phyloP scores from a whole-genome alignment of 2,329 filamentous ascomycete genomes.

The Monosporascus sp. region DNA sequence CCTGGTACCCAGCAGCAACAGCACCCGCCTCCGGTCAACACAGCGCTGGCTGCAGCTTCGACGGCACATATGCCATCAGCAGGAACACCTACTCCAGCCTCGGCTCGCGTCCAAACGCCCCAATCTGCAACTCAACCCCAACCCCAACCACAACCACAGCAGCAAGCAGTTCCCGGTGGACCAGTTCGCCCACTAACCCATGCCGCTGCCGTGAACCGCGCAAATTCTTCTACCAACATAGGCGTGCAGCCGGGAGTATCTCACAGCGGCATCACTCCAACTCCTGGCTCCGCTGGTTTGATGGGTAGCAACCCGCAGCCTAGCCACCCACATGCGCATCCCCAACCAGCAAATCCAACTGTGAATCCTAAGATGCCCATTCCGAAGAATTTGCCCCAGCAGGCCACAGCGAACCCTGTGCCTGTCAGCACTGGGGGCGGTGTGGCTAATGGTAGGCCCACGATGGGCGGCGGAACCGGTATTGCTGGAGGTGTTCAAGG shows the following conservation, averaged over 20 bases:
- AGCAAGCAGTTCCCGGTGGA: slow-evolving; percentile 13
- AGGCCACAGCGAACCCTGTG: slow-evolving; percentile 62
- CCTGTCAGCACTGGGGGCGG: slow-evolving; percentile 66
- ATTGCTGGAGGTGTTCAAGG: slow-evolving; percentile 77
- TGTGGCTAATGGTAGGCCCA: slow-evolving; percentile 66
- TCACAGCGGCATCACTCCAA: slow-evolving; percentile 13
- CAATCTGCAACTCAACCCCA: slow-evolving; percentile 26
- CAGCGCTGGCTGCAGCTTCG: slow-evolving; percentile 34
- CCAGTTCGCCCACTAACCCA: slow-evolving; percentile 20
- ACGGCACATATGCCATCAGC: slow-evolving; percentile 32
- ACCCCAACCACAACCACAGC: neutral
- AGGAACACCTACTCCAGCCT: slow-evolving; percentile 44
- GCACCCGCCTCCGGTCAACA: slow-evolving; percentile 42
- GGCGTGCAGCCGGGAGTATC: slow-evolving; percentile 19
- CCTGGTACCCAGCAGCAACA: slow-evolving; percentile 23
- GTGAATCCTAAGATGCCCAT: slow-evolving; percentile 68
- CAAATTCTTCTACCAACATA: slow-evolving; percentile 24
- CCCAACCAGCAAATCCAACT: slow-evolving; percentile 33
- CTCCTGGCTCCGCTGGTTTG: slow-evolving; percentile 18
- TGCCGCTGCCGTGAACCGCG: slow-evolving; percentile 25
- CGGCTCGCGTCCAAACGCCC: slow-evolving; percentile 43
- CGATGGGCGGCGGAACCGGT: slow-evolving; percentile 71
- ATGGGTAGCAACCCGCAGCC: slow-evolving; percentile 25
- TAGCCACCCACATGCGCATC: slow-evolving; percentile 44
- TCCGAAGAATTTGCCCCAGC: slow-evolving; percentile 67